These are phyloP conservation scores for Candida montana DNA, from an alignment of 805 yeast species.

Conservation along the genomic window DNA sequence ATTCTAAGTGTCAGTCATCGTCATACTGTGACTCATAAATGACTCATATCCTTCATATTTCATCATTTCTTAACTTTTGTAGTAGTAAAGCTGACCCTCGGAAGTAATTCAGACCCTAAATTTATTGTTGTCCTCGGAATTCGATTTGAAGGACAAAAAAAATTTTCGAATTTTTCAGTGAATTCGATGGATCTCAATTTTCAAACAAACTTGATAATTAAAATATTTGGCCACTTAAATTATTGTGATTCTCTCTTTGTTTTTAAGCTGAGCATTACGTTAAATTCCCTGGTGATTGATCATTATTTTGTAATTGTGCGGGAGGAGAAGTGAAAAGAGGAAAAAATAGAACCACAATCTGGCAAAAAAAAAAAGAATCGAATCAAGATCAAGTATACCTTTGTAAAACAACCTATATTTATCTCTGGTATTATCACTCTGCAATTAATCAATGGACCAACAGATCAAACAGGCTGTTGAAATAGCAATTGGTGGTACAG, in stretches of 20 bases:
- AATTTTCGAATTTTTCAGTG: constrained; percentile 10
- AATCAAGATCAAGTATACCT: not conserved
- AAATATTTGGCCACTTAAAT: not conserved
- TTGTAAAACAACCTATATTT: not conserved
- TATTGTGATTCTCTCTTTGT: too few relatives aligned
- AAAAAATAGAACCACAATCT: not conserved
- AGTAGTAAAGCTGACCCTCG: not conserved
- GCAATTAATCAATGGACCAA: constrained; percentile 12
- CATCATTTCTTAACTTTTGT: too few relatives aligned
- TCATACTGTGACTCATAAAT: not conserved
- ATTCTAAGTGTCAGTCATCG: too few relatives aligned
- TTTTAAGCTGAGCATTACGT: too few relatives aligned
- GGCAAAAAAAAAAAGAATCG: not conserved
- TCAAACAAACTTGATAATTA: too few relatives aligned
- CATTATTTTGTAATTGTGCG: not conserved
- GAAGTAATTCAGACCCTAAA: not conserved
- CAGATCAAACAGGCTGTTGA: constrained; percentile 29
- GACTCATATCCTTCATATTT: not conserved
- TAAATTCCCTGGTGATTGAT: not conserved
- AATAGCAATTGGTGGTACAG: constrained; percentile 26
- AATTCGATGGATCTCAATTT: too few relatives aligned
- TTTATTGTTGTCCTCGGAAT: constrained; percentile 11
- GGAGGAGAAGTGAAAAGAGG: not conserved
- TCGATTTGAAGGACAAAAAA: constrained; percentile 1
- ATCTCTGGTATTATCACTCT: not conserved